These are phyloP conservation scores for Brassica nigra DNA, from an alignment of 345 rosid genomes.

Conservation along the genomic window DNA sequence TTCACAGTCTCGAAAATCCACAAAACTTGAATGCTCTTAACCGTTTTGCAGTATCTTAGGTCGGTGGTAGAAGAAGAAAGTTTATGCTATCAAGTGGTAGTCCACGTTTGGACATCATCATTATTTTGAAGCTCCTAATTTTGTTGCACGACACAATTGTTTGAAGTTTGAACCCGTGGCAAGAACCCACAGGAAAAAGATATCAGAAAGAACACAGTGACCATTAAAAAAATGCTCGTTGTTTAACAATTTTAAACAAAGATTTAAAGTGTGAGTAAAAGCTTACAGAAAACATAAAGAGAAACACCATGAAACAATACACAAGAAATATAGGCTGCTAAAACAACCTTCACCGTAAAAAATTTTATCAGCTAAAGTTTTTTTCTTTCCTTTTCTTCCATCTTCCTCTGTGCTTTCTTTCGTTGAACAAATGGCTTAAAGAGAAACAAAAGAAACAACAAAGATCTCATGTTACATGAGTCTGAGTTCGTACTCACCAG, in stretches of 20 bases:
- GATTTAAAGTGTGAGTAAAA: constrained; percentile 4
- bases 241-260: constrained; percentile 19
- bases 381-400: neutral
- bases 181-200: neutral
- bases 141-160: constrained; percentile 8
- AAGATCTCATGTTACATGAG: constrained; percentile 54
- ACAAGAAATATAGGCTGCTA: constrained; percentile 24
- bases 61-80: neutral
- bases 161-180: neutral
- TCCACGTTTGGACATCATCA: neutral
- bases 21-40: constrained; percentile 5
- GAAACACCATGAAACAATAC: constrained; percentile 32
- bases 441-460: neutral
- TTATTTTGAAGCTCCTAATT: constrained; percentile 12
- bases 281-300: constrained; percentile 17
- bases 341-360: constrained; percentile 20
- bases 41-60: neutral
- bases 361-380: constrained; percentile 12
- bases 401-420: constrained; percentile 17
- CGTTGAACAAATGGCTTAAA: constrained; percentile 16
- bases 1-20: neutral
- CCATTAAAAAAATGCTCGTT: neutral
- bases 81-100: constrained; percentile 10
- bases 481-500: constrained; percentile 94
- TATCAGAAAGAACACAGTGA: neutral